Base-by-base conservation (phyloP, 768 basidiomycete species). In the Kwoniella bestiolae region DNA sequence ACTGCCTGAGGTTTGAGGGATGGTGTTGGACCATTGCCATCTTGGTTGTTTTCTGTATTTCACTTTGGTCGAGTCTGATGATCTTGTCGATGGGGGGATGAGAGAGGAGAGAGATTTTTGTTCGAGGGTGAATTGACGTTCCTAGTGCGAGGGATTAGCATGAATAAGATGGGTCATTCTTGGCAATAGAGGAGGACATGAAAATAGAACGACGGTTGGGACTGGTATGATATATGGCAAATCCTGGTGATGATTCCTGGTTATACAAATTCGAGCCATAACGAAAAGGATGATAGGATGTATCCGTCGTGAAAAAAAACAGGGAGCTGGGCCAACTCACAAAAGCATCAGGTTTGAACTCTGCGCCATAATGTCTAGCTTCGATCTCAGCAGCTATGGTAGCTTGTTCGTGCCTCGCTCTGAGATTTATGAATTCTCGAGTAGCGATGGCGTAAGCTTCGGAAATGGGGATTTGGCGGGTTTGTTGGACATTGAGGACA, bases 351-450 rank as follows among this genome's bases (percentile, higher is more conserved):
- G 31, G 29, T 49, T 59, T 56, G 57, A 76, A 70, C 35, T 82
- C 76, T 16, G 87, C 87, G 44, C 94, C 94, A 75, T 90, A 85
- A 7, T 86, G 81, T 71, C 89, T 85, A 14, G 94, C 93, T 82
- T 98, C 93, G 73, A 88, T 83, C 18, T 85, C 86, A 21, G 95
- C 94, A 57, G 91, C 87, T 3, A 85, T 83, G 41, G 87, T 88
- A 2, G 91, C 86, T 53, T 92, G 85, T 72, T 92, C 87, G 73
- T 90, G 89, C 80, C 91, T 90, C 35, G 92, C 88, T 41, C 94
- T 89, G 44, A 99, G 85, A 16, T 91, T 84, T 50, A 91, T 90
- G 82, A 94, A 99, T 80, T 98, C 92, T 5, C 87, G 85, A 9
- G 94, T 85, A 29, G 92, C 89, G 11, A 84, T 82, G 2, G 85